A percentile compares a stretch with the other conserved stretches of the same genome.
Conservation (phyloP, 495 filamentous ascomycete genomes). For the Hypoxylon lienhwacheense region DNA sequence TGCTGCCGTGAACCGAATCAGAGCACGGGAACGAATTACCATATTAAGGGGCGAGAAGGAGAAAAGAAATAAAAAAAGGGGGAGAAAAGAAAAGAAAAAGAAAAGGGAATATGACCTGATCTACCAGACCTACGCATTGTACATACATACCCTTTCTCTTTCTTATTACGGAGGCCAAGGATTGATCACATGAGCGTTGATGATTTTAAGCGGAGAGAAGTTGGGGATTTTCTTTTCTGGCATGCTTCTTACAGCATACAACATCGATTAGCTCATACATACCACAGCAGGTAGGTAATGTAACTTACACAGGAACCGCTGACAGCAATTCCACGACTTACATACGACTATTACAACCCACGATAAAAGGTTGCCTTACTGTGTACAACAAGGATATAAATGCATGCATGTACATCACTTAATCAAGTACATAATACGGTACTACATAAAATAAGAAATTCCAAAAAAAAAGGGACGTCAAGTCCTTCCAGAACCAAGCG, state of each 20-base stretch:
- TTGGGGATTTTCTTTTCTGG: not conserved
- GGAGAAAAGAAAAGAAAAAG: too few species aligned
- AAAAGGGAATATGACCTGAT: slow-evolving; percentile 19
- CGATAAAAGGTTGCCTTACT: too few species aligned
- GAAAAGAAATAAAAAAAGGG: too few species aligned
- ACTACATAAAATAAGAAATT: too few species aligned
- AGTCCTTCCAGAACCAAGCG: slow-evolving; percentile 33
- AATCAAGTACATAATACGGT: too few species aligned
- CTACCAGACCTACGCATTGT: slow-evolving; percentile 31
- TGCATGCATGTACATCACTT: too few species aligned
- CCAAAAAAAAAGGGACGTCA: slow-evolving; percentile 7
- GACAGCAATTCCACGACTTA: too few species aligned
- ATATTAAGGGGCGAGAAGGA: too few species aligned
- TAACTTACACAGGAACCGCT: too few species aligned
- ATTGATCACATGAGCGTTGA: slow-evolving; percentile 2
- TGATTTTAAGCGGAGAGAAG: slow-evolving; percentile 2
- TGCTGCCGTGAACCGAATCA: slow-evolving; percentile 27
- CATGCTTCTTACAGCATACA: not conserved
- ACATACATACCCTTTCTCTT: too few species aligned
- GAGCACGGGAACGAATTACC: slow-evolving; percentile 17
- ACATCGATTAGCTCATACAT: slow-evolving; percentile 5
- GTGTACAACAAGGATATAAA: too few species aligned
- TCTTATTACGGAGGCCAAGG: slow-evolving; percentile 12
- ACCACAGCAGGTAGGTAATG: not conserved
- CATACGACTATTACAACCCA: slow-evolving; percentile 3